Base-by-base conservation (phyloP, 2,329 filamentous ascomycete species). In the Lachnellula hyalina region DNA sequence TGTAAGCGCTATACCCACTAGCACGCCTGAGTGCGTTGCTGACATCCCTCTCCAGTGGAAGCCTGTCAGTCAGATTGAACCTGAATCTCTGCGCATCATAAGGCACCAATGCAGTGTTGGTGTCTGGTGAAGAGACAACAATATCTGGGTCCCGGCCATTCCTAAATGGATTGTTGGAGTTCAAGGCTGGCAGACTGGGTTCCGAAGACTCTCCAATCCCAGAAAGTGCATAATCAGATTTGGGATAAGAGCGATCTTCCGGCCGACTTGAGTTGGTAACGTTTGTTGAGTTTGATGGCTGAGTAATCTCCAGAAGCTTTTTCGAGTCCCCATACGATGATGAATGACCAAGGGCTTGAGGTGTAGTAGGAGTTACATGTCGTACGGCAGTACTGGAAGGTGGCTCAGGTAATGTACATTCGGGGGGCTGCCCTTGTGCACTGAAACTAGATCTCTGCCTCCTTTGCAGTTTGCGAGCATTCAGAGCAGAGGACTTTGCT, bases 31-130 rank as follows among this genome's bases (percentile, higher is more conserved):
- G 56, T n/a, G 63, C 65, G 35, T 63, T 56, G 51, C 66, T 68
- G 8, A 68, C 58, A 45, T 67, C 65, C 54, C 64, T 55, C 47
- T 68, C 66, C 7, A 68, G 53, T 21, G 64, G 63, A 7, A 53
- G 38, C 51, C 59, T 56, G 8, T 53, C 35, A 12, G 55, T 47
- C 14, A 28, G 28, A 32, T 28, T 49, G 53, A 32, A 47, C 28
- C 15, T 54, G 14, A 46, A 32, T 49, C 19, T 35, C 25, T 15
- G n/a, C 52, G 28, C 42, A 49, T 55, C 38, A 41, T 52, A 51
- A 32, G 51, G 49, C 12, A 49, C n/a, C n/a, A 36, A 21, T 32
- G 28, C 12, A 32, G 9, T 32, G 23, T 47, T 47, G 44, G 44
- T 49, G 42, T 58, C 51, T 28, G 48, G 49, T 38, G 47, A 53